phyloP scores from a whole-genome alignment of 192 early-diverging fungal species.

The Entophlyctis luteolus region DNA sequence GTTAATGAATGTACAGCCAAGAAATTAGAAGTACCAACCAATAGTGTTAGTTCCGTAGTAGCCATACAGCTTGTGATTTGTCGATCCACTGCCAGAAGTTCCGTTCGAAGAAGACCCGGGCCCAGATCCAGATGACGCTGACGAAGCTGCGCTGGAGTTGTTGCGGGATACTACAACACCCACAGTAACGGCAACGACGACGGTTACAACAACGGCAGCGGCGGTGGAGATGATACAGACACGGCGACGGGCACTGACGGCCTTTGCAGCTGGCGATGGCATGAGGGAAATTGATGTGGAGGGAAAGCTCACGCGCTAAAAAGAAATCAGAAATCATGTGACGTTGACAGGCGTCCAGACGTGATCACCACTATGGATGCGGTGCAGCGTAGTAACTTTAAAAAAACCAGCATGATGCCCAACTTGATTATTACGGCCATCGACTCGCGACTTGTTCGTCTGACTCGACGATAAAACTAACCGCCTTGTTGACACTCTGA shows the following conservation, averaged over 20 bases:
- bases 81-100: neutral
- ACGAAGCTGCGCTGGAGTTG: neutral
- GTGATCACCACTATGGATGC: no score
- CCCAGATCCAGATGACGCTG: neutral
- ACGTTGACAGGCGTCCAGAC: no score
- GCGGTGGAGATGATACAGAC: neutral
- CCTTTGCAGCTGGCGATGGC: no score
- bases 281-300: no score
- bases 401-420: constrained; percentile 63
- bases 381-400: no score
- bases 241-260: no score
- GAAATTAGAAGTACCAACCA: neutral
- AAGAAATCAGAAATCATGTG: no score
- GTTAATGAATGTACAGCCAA: no score
- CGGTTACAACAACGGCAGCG: neutral
- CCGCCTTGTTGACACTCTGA: constrained; percentile 62
- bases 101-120: neutral
- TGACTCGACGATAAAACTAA: constrained; percentile 88
- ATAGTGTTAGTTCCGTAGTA: constrained; percentile 8
- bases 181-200: neutral
- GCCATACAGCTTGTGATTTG: neutral
- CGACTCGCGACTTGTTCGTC: constrained; percentile 97
- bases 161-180: constrained; percentile 6
- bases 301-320: no score
- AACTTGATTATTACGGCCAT: constrained; percentile 80